Evolutionary conservation across 139 green algal species (phyloP), one percentile per base, ranked within the genome.

Genomic region (Chlorella sp.): DNA sequence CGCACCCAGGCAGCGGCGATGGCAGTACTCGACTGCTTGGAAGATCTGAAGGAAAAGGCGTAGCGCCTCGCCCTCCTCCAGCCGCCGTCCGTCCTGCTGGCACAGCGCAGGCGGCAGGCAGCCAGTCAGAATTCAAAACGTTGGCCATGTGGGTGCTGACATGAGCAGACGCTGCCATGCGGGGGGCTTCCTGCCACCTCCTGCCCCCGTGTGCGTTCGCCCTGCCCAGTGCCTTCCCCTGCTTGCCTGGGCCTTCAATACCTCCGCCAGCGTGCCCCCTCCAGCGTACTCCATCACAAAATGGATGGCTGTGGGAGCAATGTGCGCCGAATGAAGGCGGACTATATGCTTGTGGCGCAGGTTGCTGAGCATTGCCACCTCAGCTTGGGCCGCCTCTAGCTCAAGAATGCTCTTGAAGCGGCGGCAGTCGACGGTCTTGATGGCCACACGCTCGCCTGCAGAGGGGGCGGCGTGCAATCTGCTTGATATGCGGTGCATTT

Each of bases 221-320:
- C n/a, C 30, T 26, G 26, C n/a, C 26, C 15, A 32, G 37, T 28
- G 26, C 30, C 32, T n/a, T 16, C 39, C 36, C 39, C 7, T 15
- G 11, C 0, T 57, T 32, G 89, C 88, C 87, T 93, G 85, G 19
- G 40, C 82, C 32, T 28, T 34, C 57, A 94, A 80, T 53, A 91
- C 91, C 69, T 92, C 71, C 14, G 88, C 90, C 76, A 98, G 89
- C 21, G 91, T 92, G 57, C 96, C 96, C 2, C 94, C 95, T 22
- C 88, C 85, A 7, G 94, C 95, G 86, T 94, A 97, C 88, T 98
- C 96, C 95, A 98, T 97, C 40, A 97, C 91, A 42, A 98, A 94
- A 83, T 94, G 96, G 88, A 97, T 96, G 34, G 89, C 86, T 85
- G 93, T 92, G 91, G 85, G 79, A 18, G 89, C 86, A 88, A 96